Evolutionary conservation across 192 early-diverging fungal genomes (phyloP).

Genomic region (Allomyces arbusculus): DNA sequence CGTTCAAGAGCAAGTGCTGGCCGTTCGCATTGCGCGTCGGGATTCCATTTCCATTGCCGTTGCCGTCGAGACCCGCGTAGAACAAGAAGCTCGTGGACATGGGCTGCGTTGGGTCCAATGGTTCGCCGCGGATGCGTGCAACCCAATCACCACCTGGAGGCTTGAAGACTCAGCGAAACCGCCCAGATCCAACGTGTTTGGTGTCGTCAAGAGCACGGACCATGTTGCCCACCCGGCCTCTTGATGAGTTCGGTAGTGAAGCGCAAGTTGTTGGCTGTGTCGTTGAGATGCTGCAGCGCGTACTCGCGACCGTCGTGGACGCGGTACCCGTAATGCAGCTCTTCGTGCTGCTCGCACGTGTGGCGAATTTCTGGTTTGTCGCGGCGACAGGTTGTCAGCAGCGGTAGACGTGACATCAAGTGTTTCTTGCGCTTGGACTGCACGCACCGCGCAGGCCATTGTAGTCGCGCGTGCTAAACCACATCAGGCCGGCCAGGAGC

Average conservation of each 20-base stretch:
- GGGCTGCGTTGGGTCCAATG: slow-evolving; percentile 15
- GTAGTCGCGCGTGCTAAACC: slow-evolving; percentile 53
- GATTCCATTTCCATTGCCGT: slow-evolving; percentile 3
- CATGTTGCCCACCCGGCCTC: slow-evolving; percentile 33
- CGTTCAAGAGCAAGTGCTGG: slow-evolving; percentile 18
- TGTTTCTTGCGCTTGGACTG: slow-evolving; percentile 1
- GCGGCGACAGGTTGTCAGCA: slow-evolving; percentile 1
- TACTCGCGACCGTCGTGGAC: slow-evolving; percentile 69
- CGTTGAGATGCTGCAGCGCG: slow-evolving; percentile 52
- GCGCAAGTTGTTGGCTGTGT: slow-evolving; percentile 35
- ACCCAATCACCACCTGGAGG: slow-evolving; percentile 55
- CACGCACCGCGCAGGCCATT: slow-evolving; percentile 26
- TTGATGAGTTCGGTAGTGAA: slow-evolving; percentile 62
- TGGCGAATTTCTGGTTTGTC: slow-evolving; percentile 48
- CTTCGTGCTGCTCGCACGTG: slow-evolving; percentile 74
- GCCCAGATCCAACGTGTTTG: slow-evolving; percentile 7
- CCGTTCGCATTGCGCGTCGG: slow-evolving; percentile 8
- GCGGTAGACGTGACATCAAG: background rate
- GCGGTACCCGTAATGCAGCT: slow-evolving; percentile 61
- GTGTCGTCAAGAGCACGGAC: slow-evolving; percentile 16
- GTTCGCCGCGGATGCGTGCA: slow-evolving; percentile 50
- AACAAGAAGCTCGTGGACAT: slow-evolving; percentile 39
- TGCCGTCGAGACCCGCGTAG: slow-evolving; percentile 60
- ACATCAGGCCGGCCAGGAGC: slow-evolving; percentile 80
- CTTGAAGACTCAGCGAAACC: slow-evolving; percentile 5